These are phyloP conservation scores for Curvularia spicifera DNA, from an alignment of 2,329 filamentous ascomycete genomes.

Conservation along the genomic window DNA sequence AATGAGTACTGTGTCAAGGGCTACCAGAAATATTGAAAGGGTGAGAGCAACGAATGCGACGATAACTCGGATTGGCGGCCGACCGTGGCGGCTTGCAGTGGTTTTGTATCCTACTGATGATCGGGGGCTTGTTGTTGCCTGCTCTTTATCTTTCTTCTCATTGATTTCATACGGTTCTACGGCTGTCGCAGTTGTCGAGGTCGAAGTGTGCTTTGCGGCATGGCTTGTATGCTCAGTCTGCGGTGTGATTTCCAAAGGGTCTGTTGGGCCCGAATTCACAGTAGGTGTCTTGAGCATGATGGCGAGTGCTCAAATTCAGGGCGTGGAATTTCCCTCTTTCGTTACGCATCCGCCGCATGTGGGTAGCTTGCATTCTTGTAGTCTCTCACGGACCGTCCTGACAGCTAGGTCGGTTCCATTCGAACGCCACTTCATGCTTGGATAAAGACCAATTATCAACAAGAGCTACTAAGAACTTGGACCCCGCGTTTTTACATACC, in stretches of 20 bases:
- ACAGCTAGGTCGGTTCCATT: not conserved
- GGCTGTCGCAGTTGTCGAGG: not conserved
- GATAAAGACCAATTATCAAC: not conserved
- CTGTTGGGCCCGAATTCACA: not conserved
- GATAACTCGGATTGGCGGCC: slow-evolving; percentile 13
- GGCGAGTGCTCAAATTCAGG: not conserved
- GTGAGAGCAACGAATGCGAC: slow-evolving; percentile 42
- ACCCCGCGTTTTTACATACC: not conserved
- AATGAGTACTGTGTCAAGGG: slow-evolving; percentile 63
- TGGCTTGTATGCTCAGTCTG: not conserved
- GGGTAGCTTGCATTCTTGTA: slow-evolving; percentile 2
- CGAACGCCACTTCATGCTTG: not conserved
- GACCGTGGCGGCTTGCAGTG: not conserved
- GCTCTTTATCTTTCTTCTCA: not conserved
- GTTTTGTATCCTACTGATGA: not conserved
- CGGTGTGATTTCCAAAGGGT: not conserved
- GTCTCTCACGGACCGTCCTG: not conserved
- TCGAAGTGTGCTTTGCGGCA: not conserved
- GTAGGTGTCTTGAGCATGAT: not conserved
- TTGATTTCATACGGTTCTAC: not conserved
- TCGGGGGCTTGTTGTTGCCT: not conserved
- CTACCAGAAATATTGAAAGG: slow-evolving; percentile 51
- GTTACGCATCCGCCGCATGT: not conserved
- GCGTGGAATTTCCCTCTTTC: not conserved
- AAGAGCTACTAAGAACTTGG: not conserved